phyloP scores from a whole-genome alignment of 306 rosid species.

The Begonia masoniana region DNA sequence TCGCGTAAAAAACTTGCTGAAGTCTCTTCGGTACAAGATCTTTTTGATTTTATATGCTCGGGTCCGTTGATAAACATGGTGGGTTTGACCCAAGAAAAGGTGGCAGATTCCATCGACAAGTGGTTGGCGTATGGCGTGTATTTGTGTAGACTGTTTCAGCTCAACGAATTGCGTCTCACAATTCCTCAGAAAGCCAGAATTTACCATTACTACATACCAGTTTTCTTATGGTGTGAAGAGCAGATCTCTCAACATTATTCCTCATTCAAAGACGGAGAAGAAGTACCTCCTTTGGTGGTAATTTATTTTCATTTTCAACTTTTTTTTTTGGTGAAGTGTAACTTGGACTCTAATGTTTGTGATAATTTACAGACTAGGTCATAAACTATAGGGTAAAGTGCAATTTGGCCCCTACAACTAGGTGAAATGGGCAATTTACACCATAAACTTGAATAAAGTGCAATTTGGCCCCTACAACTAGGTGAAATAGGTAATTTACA shows the following conservation, averaged over 20 bases:
- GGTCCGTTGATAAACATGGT: constrained; percentile 60
- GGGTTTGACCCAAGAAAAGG: constrained; percentile 41
- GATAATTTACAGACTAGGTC: too few species aligned
- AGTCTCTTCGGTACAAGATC: constrained; percentile 62
- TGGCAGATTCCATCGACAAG: constrained; percentile 67
- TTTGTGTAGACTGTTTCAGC: constrained; percentile 57
- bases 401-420: too few species aligned
- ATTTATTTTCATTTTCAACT: constrained; percentile 1
- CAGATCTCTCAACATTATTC: constrained; percentile 58
- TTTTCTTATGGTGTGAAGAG: constrained; percentile 80
- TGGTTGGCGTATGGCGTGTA: constrained; percentile 56
- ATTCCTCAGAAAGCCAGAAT: constrained; percentile 75
- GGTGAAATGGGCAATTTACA: too few species aligned
- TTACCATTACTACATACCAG: constrained; percentile 82
- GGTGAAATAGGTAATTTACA: too few species aligned
- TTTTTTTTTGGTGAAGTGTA: constrained; percentile 1
- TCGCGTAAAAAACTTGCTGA: constrained; percentile 53
- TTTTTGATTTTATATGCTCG: constrained; percentile 66
- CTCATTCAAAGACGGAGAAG: constrained; percentile 49
- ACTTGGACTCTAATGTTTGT: not conserved
- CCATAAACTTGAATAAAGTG: too few species aligned
- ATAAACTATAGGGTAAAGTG: too few species aligned
- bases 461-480: too few species aligned
- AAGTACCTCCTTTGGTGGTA: constrained; percentile 82
- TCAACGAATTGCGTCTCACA: constrained; percentile 55